Evolutionary conservation across 768 basidiomycete genomes (phyloP).

Genomic region (Podaxis carcinomalis): DNA sequence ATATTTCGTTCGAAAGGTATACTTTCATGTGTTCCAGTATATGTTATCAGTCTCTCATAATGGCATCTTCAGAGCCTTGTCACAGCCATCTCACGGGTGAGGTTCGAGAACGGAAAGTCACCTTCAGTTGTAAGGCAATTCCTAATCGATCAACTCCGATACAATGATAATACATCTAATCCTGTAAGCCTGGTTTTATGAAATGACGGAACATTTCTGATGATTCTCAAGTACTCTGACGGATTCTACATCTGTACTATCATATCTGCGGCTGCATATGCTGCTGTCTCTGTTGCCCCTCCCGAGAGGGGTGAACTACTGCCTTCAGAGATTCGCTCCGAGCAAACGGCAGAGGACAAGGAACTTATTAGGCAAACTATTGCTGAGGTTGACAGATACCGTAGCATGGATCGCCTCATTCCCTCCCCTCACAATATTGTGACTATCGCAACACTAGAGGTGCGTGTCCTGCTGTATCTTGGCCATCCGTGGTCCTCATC

Average conservation of each 20-base stretch:
- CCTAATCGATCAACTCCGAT: slow-evolving; percentile 87
- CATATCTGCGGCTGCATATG: slow-evolving; percentile 77
- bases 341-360: slow-evolving; percentile 65
- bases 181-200: slow-evolving; percentile 46
- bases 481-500: neutral
- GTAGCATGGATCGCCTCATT: slow-evolving; percentile 92
- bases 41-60: slow-evolving; percentile 1
- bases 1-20: slow-evolving; percentile 92
- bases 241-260: slow-evolving; percentile 86
- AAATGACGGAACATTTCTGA: neutral
- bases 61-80: slow-evolving; percentile 55
- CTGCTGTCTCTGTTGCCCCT: slow-evolving; percentile 69
- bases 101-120: slow-evolving; percentile 84
- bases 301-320: slow-evolving; percentile 80
- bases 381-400: slow-evolving; percentile 85
- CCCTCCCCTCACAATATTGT: slow-evolving; percentile 94
- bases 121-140: slow-evolving; percentile 83
- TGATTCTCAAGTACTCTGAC: slow-evolving; percentile 70
- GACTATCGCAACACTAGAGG: slow-evolving; percentile 87
- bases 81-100: slow-evolving; percentile 78
- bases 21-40: slow-evolving; percentile 15
- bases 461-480: slow-evolving; percentile 29
- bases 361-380: slow-evolving; percentile 70
- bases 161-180: slow-evolving; percentile 94
- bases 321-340: slow-evolving; percentile 59